Base-by-base conservation (phyloP, 2,329 filamentous ascomycete genomes). In the Huntiella moniliformis region DNA sequence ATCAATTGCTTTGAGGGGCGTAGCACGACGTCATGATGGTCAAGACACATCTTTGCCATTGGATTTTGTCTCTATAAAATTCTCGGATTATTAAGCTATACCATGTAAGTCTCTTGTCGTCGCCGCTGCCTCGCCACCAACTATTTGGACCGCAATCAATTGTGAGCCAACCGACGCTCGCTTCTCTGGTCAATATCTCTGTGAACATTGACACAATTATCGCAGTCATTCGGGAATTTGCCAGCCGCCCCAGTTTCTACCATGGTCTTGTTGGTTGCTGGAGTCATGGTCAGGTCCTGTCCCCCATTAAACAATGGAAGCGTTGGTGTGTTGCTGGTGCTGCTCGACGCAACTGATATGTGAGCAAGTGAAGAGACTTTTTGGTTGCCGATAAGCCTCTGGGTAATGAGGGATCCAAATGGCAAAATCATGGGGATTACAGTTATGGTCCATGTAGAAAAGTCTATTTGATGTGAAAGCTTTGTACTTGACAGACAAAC, bases 261-360 rank as follows among this genome's bases (percentile, higher is more conserved):
- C 8, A 35, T 32, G 8, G 8, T 47, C 33, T 41, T 47, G 10
- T 31, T 47, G 22, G 39, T 34, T 10, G 32, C 18, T 4, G 36
- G 13, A n/a, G 22, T 28, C 22, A 28, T 28, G 22, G 22, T 28
- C 7, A 28, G 22, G 22, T 28, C 22, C 10, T 28, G 22, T 28
- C 22, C 22, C 2, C 22, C 22, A 8, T 28, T 28, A 28, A 28
- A 28, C 22, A 28, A 28, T 28, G 22, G 22, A 28, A 28, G 22
- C 10, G 22, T 28, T 28, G 22, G 22, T 2, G 22, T 28, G 10
- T 28, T 28, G 22, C 22, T 28, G 22, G 6, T 28, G 22, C 10
- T 28, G 22, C 22, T 28, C 73, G 28, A n/a, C 18, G 28, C 8
- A 3, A 11, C 11, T 11, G 7, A n/a, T 2, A 22, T 22, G 18